These are phyloP conservation scores for Elongisporangium prolatum DNA, from an alignment of 352 stramenopile genomes.

Conservation along the genomic window DNA sequence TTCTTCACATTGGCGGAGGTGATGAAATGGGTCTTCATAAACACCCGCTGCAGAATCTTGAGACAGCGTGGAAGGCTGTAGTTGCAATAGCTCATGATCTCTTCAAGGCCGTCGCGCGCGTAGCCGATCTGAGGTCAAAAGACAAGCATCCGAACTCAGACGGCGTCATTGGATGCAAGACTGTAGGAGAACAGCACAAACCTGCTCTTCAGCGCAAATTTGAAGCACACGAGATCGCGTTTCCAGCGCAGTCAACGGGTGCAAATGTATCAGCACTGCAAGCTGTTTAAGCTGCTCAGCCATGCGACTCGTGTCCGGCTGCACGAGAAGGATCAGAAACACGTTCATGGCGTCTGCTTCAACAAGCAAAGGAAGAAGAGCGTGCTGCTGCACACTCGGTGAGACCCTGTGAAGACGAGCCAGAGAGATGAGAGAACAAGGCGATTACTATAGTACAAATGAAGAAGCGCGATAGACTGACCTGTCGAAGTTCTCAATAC, in stretches of 20 bases:
- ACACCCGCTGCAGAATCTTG: slow-evolving; percentile 39
- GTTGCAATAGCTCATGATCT: slow-evolving; percentile 21
- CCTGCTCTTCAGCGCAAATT: slow-evolving; percentile 39
- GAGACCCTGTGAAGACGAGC: too few relatives aligned
- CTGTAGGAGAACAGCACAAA: slow-evolving; percentile 9
- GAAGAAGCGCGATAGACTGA: slow-evolving; percentile 5
- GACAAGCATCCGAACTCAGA: not conserved
- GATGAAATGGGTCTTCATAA: slow-evolving; percentile 45
- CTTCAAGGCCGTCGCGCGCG: slow-evolving; percentile 48
- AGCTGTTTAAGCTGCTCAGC: slow-evolving; percentile 54
- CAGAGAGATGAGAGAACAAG: too few relatives aligned
- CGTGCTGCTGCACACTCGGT: slow-evolving; percentile 58
- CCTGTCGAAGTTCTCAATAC: slow-evolving; percentile 59
- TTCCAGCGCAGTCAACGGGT: slow-evolving; percentile 25
- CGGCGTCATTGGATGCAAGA: not conserved
- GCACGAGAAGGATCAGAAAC: slow-evolving; percentile 50
- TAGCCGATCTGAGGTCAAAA: slow-evolving; percentile 46
- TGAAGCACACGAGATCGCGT: slow-evolving; percentile 52
- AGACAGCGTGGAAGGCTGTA: slow-evolving; percentile 39
- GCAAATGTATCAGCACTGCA: slow-evolving; percentile 33
- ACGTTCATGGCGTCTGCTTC: slow-evolving; percentile 45
- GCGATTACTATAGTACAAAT: not conserved
- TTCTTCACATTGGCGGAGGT: slow-evolving; percentile 55
- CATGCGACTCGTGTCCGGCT: slow-evolving; percentile 48
- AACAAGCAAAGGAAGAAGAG: slow-evolving; percentile 41